Percentiles rank a stretch among this genome's conserved stretches.
These are phyloP conservation scores for Lojkania enalia DNA, from an alignment of 2,329 filamentous ascomycete genomes.

Conservation along the genomic window DNA sequence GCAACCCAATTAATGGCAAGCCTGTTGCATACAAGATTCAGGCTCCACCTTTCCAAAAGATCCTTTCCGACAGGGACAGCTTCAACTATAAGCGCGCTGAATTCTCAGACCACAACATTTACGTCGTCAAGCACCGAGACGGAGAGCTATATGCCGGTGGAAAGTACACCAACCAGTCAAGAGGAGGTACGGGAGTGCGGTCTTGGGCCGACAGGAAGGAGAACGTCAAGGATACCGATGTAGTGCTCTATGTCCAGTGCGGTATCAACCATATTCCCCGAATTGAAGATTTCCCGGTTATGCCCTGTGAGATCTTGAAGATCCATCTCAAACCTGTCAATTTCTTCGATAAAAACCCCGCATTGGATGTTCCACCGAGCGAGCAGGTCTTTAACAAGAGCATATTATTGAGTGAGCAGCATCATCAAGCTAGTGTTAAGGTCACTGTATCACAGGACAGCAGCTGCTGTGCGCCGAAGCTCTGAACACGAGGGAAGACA, in stretches of 20 bases:
- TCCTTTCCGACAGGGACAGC: slow-evolving; percentile 56
- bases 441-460: slow-evolving; percentile 41
- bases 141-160: slow-evolving; percentile 64
- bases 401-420: slow-evolving; percentile 40
- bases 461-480: slow-evolving; percentile 43
- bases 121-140: slow-evolving; percentile 61
- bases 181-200: slow-evolving; percentile 53
- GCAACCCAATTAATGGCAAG: slow-evolving; percentile 53
- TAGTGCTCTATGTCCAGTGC: slow-evolving; percentile 62
- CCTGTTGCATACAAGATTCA: slow-evolving; percentile 56
- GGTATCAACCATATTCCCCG: slow-evolving; percentile 61
- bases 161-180: slow-evolving; percentile 63
- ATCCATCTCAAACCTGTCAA: slow-evolving; percentile 58
- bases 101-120: slow-evolving; percentile 62
- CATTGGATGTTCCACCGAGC: slow-evolving; percentile 60
- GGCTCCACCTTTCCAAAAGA: slow-evolving; percentile 55
- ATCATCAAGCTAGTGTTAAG: slow-evolving; percentile 42
- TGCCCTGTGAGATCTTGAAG: slow-evolving; percentile 62
- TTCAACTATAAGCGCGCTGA: slow-evolving; percentile 62
- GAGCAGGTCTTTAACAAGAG: slow-evolving; percentile 54
- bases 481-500: slow-evolving; percentile 5
- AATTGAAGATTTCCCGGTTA: slow-evolving; percentile 57
- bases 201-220: slow-evolving; percentile 57
- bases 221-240: slow-evolving; percentile 58
- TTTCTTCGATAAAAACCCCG: slow-evolving; percentile 63